phyloP scores from a whole-genome alignment of 2,329 filamentous ascomycete genomes.

The Endoconidiophora polonica region DNA sequence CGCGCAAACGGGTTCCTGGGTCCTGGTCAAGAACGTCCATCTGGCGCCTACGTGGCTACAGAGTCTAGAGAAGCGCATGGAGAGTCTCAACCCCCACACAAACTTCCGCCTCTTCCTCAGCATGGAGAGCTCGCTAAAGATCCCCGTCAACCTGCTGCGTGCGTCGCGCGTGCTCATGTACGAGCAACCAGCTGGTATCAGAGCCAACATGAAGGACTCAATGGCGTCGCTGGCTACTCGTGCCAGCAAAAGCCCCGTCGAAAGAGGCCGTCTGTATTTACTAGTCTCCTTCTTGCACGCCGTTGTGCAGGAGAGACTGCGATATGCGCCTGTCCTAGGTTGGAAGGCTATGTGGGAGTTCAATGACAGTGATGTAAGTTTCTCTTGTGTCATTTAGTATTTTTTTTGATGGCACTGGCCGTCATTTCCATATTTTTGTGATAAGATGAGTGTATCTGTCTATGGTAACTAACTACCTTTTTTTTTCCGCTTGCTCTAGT shows the following conservation, averaged over 20 bases:
- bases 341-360: slow-evolving; percentile 99
- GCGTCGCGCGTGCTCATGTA: slow-evolving; percentile 93
- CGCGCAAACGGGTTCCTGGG: slow-evolving; percentile 84
- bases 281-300: slow-evolving; percentile 89
- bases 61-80: slow-evolving; percentile 90
- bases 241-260: slow-evolving; percentile 67
- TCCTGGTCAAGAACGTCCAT: slow-evolving; percentile 97
- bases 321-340: slow-evolving; percentile 82
- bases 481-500: slow-evolving; percentile 33
- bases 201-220: slow-evolving; percentile 97
- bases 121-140: slow-evolving; percentile 94
- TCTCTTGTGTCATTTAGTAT: neutral
- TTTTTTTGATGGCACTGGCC: neutral
- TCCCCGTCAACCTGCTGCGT: slow-evolving; percentile 85
- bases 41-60: slow-evolving; percentile 91
- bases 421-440: neutral
- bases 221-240: slow-evolving; percentile 65
- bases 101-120: slow-evolving; percentile 93
- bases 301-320: slow-evolving; percentile 82
- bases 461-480: slow-evolving; percentile 15
- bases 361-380: slow-evolving; percentile 91
- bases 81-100: slow-evolving; percentile 80
- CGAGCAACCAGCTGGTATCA: slow-evolving; percentile 90
- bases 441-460: neutral
- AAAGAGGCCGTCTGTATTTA: slow-evolving; percentile 78